Conservation (phyloP, 345 rosid species). For the Eucalyptus virginea region DNA sequence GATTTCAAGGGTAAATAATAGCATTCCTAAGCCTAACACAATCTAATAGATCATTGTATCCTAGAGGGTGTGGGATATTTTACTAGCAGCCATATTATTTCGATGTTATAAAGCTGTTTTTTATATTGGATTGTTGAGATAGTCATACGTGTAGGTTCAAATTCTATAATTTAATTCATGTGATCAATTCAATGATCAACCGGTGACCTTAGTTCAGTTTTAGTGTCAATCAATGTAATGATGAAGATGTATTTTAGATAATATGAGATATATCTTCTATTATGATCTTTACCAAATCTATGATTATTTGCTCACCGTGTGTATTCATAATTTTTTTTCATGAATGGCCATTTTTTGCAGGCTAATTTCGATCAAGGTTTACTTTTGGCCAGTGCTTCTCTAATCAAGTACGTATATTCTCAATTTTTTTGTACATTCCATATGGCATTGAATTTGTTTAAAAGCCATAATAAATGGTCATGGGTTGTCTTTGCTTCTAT, state of each 20-base stretch:
- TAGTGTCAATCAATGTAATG: neutral
- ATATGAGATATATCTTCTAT: too few species aligned
- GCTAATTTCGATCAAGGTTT: neutral
- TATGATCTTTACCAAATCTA: too few species aligned
- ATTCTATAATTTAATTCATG: neutral
- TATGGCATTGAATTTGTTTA: neutral
- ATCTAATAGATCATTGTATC: neutral
- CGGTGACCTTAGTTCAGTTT: neutral
- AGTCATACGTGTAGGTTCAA: neutral
- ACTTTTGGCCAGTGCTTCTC: neutral
- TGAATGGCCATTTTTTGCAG: neutral
- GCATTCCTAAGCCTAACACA: neutral
- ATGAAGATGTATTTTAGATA: neutral
- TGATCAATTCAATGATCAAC: neutral
- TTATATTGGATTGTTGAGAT: too few species aligned
- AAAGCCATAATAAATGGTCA: neutral
- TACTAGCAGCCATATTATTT: neutral
- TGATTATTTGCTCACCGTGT: too few species aligned
- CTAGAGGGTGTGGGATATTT: neutral
- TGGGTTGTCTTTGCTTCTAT: neutral
- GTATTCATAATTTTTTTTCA: neutral
- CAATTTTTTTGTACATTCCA: too few species aligned
- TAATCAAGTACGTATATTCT: neutral
- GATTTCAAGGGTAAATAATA: neutral
- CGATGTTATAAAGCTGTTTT: neutral